phyloP scores from a whole-genome alignment of 2,329 filamentous ascomycete species.

The Fusarium incarnatum region DNA sequence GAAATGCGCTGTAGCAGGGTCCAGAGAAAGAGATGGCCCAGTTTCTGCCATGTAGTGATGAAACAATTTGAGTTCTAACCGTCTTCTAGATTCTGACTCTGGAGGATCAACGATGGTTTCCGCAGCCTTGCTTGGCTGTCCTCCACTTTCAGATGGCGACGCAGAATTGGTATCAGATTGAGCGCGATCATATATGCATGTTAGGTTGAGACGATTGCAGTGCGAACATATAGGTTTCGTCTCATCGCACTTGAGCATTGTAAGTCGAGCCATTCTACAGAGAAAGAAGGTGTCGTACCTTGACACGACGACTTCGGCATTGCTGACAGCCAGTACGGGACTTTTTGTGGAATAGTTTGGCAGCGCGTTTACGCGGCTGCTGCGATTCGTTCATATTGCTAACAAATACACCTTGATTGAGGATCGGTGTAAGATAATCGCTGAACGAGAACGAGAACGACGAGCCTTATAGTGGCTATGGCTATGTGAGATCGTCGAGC shows the following conservation, averaged over 20 bases:
- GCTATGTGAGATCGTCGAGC: neutral
- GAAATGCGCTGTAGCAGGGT: neutral
- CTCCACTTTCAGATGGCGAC: neutral
- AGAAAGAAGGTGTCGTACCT: neutral
- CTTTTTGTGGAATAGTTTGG: constrained; percentile 17
- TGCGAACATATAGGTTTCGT: neutral
- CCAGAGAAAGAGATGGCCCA: neutral
- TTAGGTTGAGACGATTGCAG: neutral
- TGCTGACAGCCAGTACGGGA: constrained; percentile 11
- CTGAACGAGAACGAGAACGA: constrained; percentile 17
- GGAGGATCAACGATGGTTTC: neutral
- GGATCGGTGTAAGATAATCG: neutral
- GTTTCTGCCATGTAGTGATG: constrained; percentile 11
- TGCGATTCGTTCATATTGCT: neutral
- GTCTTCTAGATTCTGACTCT: constrained; percentile 6
- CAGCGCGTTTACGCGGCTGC: constrained; percentile 2
- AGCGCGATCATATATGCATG: neutral
- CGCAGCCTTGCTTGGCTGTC: neutral
- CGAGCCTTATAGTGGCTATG: neutral
- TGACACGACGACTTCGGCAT: constrained; percentile 12
- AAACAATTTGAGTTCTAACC: neutral
- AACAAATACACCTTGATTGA: no score
- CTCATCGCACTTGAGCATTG: constrained; percentile 3
- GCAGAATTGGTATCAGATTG: neutral
- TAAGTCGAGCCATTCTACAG: neutral